Evolutionary conservation across 2,329 filamentous ascomycete species (phyloP), one percentile per base, ranked within the genome.

Genomic region (Cordyceps tenuipes): DNA sequence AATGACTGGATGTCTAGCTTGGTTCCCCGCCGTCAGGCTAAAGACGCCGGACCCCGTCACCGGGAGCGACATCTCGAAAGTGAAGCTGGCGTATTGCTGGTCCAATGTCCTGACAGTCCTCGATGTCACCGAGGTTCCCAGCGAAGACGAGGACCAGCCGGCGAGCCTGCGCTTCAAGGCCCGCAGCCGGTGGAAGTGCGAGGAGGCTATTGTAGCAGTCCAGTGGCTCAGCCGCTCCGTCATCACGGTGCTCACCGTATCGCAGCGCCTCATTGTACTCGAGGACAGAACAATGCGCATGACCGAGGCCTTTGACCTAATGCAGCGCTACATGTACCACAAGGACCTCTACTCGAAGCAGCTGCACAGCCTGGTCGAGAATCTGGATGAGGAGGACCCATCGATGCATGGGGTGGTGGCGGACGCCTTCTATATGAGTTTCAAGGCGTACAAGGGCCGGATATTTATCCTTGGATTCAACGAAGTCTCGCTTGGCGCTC

Each of bases 361-460:
- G 69, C 77, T 99, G 13, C 88, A 90, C 67, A 82, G 79, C 19
- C 81, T 97, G 6, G 90, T 99, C 23, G 94, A 97, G 71, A 87
- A 92, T 62, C 78, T 94, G 19, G 88, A 97, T 64, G 91, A 96
- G 65, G 86, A 92, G 61, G 91, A 97, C 67, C 79, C 84, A 0
- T 90, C 91, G 0, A 89, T 97, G 86, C 94, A 97, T 73, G 93
- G 93, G 2, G 92, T 97, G 9, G 90, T 97, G 52, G 93, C 93
- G 8, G 94, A 99, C 77, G 94, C 92, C 0, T 99, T 97, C 67
- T 93, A 93, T 70, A 97, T 97, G 91, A 97, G 93, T 72, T 93
- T 97, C 74, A 91, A 90, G 68, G 83, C 91, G 3, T 99, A 97
- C 75, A 99, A 97, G 72, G 92, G 94, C 5, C 84, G 93, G 34